Evolutionary conservation across 805 yeast species (phyloP), one percentile per base, ranked within the genome.

Genomic region (Yarrowia bubula): DNA sequence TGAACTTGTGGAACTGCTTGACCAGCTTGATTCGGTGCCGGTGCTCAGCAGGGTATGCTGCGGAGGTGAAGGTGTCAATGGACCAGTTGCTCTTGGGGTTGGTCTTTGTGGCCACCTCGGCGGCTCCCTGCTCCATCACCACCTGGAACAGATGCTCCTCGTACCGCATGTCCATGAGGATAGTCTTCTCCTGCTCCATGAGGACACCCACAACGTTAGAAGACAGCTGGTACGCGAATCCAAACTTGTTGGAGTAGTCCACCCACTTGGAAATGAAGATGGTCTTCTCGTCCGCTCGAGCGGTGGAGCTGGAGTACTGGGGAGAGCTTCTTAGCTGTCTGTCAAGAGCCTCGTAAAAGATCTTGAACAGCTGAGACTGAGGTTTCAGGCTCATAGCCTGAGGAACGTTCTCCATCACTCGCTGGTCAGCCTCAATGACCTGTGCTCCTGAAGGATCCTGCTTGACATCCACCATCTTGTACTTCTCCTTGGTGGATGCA

Each of bases 171-270:
- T 75, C 90, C 69, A 70, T 87, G 66, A 93, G 81, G 70, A 95
- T 84, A 4, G 96, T 88, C 66, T 89, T 86, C 17, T 90, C 89
- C 71, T 90, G 93, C 70, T 90, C 90, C 78, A 92, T 93, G 66
- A 89, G 79, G 13, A 92, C 97, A 18, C 98, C 98, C 69, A 91
- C 89, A 69, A 89, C 89, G 67, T 93, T 95, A 51, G 92, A 89
- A 18, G 93, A 89, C 66, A 95, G 78, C 74, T 95, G 97, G 75
- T 93, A 95, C 4, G 97, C 90, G 73, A 95, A 87, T 0, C 99
- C 99, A 76, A 93, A 96, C 75, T 89, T 91, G 77, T 92, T 92
- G 32, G 97, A 89, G 75, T 93, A 95, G 75, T 95, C 99, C 33
- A 96, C 98, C 99, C 99, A 95, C 74, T 93, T 92, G 67, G 96